Percentiles rank a stretch among this genome's conserved stretches.
Evolutionary conservation across 2,329 filamentous ascomycete genomes (phyloP).

Genomic region (Hymenotorrendiella dingleyae): DNA sequence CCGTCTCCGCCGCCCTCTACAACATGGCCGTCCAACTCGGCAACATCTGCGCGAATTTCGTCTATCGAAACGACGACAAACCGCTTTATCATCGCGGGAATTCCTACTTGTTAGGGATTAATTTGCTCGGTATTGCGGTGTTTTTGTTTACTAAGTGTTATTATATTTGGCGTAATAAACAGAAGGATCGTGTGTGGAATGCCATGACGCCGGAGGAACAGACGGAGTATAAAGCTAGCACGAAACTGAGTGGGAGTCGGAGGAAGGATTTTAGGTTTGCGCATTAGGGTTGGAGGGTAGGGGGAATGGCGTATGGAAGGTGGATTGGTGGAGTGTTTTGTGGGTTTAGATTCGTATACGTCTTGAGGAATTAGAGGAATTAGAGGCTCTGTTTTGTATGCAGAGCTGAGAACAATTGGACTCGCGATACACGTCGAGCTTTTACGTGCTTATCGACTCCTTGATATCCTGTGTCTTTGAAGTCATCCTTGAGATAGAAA

Average conservation of each 20-base stretch:
- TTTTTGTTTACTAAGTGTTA: conserved; percentile 46
- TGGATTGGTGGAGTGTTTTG: too few species aligned
- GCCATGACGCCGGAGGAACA: conserved; percentile 38
- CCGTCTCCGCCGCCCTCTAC: conserved; percentile 57
- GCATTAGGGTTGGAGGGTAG: conserved; percentile 27
- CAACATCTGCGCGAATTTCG: conserved; percentile 35
- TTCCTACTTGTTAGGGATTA: conserved; percentile 47
- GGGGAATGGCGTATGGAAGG: too few species aligned
- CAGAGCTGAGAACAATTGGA: too few species aligned
- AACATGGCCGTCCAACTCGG: conserved; percentile 43
- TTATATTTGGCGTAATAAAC: conserved; percentile 41
- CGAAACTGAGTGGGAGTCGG: conserved; percentile 34
- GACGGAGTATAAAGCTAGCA: conserved; percentile 31
- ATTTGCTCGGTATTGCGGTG: conserved; percentile 38
- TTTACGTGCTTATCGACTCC: too few species aligned
- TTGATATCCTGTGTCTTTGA: too few species aligned
- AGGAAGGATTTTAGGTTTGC: conserved; percentile 35
- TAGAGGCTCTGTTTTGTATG: too few species aligned
- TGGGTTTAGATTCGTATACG: too few species aligned
- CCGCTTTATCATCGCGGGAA: conserved; percentile 55
- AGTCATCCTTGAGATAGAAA: too few species aligned
- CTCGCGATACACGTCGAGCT: too few species aligned
- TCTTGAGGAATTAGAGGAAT: too few species aligned
- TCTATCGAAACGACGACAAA: conserved; percentile 44
- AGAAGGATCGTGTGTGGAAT: conserved; percentile 37